These are phyloP conservation scores for Mallotus repandus DNA, from an alignment of 441 rosid species.

Conservation along the genomic window DNA sequence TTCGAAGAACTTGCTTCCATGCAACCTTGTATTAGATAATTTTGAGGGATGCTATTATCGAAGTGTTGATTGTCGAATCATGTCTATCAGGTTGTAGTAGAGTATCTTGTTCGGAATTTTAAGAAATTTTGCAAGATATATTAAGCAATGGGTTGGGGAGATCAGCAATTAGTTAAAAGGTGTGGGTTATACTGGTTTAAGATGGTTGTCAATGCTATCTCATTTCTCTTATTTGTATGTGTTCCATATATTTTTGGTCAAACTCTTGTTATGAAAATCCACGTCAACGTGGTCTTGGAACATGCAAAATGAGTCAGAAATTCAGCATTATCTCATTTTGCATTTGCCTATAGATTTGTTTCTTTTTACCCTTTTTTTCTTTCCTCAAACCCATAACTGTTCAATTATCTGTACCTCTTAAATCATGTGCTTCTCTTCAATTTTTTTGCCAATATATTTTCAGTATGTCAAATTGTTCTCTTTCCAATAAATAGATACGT, in stretches of 20 bases:
- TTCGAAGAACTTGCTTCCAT: not conserved
- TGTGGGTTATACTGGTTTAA: not conserved
- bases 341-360: not conserved
- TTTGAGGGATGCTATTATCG: not conserved
- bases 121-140: not conserved
- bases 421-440: not conserved
- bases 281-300: not conserved
- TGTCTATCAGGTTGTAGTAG: not conserved
- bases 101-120: not conserved
- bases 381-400: not conserved
- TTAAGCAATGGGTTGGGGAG: not conserved
- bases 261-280: not conserved
- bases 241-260: not conserved
- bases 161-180: not conserved
- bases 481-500: not conserved
- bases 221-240: not conserved
- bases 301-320: not conserved
- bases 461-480: not conserved
- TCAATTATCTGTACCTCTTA: not conserved
- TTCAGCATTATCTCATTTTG: not conserved
- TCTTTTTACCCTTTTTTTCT: not conserved
- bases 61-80: conserved; percentile 2
- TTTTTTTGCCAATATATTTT: not conserved
- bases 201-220: not conserved
- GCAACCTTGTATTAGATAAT: not conserved